Evolutionary conservation across 2,329 filamentous ascomycete species (phyloP), one percentile per base, ranked within the genome.

Genomic region (Neopestalotiopsis rosae): DNA sequence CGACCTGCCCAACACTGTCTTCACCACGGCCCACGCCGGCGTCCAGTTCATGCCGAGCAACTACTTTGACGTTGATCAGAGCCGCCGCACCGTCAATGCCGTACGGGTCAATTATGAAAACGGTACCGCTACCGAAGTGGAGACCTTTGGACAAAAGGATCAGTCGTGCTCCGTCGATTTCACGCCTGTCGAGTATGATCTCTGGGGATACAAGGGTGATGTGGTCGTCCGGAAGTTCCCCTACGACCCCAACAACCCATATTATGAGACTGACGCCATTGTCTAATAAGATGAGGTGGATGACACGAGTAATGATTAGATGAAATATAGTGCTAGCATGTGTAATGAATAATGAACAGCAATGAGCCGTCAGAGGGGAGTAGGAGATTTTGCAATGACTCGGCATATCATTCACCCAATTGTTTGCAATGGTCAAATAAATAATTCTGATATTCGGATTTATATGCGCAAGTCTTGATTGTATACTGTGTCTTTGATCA

Each of bases 1-100:
- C 24, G 86, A 87, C 71, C 74, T 88, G 13, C 87, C 86, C 20
- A 87, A 87, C 72, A 88, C 87, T 0, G 81, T 88, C 65, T 82
- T 84, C 75, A 85, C 82, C 17, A 82, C 82, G 10, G 83, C 84
- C 2, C 83, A 85, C 69, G 79, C 78, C 1, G 81, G 81, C 28
- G 74, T 86, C 58, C 76, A 80, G 45, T 79, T 85, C 71, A 81
- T 80, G 75, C 84, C 84, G 0, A 73, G 80, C 52, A 85, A 86
- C 65, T 86, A 85, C 74, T 79, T 84, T 52, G 72, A 74, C 12
- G 72, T 75, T 2, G 83, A 85, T 68, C 76, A 79, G 52, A 82
- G 79, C 70, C 66, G 66, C 40, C 74, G 81, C 30, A 84, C 80
- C 1, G 79, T 80, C 52, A 81, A 82, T 74, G 78, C 80, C 73